Evolutionary conservation across 169 alveolate species (phyloP).

Genomic region (Cryptosporidium bovis): DNA sequence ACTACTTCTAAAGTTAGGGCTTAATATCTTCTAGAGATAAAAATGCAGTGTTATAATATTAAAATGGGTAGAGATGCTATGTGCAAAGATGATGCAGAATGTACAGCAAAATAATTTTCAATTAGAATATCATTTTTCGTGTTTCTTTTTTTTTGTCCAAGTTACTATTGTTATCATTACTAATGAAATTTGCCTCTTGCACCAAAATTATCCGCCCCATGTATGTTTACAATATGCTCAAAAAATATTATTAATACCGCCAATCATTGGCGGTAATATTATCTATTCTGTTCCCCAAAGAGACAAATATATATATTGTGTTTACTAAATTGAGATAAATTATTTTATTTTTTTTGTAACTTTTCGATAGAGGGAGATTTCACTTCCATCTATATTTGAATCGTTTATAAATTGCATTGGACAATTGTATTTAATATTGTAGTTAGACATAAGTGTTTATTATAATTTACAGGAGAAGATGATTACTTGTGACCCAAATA

Average conservation of each 20-base stretch:
- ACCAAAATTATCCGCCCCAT: neutral
- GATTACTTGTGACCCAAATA: constrained; percentile 90
- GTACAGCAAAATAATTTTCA: too few relatives aligned
- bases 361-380: too few relatives aligned
- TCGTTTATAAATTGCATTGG: neutral
- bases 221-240: neutral
- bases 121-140: too few relatives aligned
- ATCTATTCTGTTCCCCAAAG: constrained; percentile 70
- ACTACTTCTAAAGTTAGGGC: too few relatives aligned
- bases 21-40: too few relatives aligned
- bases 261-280: constrained; percentile 34
- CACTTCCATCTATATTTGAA: neutral
- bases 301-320: constrained; percentile 37
- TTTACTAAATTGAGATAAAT: neutral
- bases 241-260: constrained; percentile 20
- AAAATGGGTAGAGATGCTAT: too few relatives aligned
- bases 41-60: too few relatives aligned
- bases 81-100: too few relatives aligned
- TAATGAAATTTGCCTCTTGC: too few relatives aligned
- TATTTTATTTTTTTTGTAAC: too few relatives aligned
- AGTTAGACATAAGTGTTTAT: neutral
- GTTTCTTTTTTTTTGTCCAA: too few relatives aligned
- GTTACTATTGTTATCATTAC: too few relatives aligned
- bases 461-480: constrained; percentile 18
- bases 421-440: constrained; percentile 6